Conservation (phyloP, 108 stramenopile species). For the Skeletonema potamos region DNA sequence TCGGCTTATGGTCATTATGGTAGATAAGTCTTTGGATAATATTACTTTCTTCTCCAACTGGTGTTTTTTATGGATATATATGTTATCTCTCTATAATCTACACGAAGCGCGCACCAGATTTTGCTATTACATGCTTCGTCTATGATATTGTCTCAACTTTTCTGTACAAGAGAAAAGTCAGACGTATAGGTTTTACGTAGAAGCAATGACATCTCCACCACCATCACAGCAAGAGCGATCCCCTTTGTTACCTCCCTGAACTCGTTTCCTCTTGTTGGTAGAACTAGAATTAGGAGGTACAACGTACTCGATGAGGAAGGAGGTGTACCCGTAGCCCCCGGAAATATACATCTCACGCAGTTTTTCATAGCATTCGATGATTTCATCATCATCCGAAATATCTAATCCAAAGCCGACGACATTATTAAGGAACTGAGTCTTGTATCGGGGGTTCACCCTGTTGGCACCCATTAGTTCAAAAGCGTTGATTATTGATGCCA, state of each 20-base stretch:
- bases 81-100: neutral
- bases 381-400: constrained; percentile 30
- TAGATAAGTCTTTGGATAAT: neutral
- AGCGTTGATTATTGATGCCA: constrained; percentile 67
- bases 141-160: neutral
- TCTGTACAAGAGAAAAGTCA: neutral
- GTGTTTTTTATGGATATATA: neutral
- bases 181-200: neutral
- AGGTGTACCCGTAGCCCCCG: constrained; percentile 49
- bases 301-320: neutral
- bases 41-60: neutral
- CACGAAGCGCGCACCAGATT: neutral
- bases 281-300: neutral
- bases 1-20: neutral
- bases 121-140: neutral
- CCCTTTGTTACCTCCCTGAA: too few relatives aligned
- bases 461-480: constrained; percentile 45
- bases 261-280: constrained; percentile 5
- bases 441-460: constrained; percentile 22
- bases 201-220: neutral
- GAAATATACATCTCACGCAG: constrained; percentile 52
- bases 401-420: constrained; percentile 19
- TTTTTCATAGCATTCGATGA: constrained; percentile 53
- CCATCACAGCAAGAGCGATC: too few relatives aligned
- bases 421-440: constrained; percentile 20